A percentile compares a stretch with the other conserved stretches of the same genome.
These are phyloP conservation scores for Plectosphaerella cucumerina DNA, from an alignment of 2,329 filamentous ascomycete species.

Conservation along the genomic window DNA sequence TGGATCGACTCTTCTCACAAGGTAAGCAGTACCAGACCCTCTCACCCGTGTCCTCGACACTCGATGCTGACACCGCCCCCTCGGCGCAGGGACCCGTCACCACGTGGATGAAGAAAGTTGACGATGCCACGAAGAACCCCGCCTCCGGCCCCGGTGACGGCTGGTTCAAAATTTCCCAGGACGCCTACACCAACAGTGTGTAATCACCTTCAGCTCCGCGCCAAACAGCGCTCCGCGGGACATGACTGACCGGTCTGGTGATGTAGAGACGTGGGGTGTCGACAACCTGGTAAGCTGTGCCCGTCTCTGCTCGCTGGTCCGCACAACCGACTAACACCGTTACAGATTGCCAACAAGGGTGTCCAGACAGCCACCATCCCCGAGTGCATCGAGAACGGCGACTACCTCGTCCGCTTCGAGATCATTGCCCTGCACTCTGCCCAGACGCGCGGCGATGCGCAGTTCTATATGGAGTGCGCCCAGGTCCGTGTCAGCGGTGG, in stretches of 20 bases:
- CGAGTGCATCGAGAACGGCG: slow-evolving; percentile 35
- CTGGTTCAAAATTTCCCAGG: slow-evolving; percentile 8
- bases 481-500: slow-evolving; percentile 25
- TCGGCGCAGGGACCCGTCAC: slow-evolving; percentile 33
- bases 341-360: neutral
- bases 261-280: neutral
- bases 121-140: slow-evolving; percentile 40
- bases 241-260: neutral
- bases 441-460: slow-evolving; percentile 33
- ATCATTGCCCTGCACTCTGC: slow-evolving; percentile 43
- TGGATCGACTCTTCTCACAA: neutral
- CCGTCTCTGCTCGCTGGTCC: neutral
- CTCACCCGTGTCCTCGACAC: neutral
- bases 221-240: neutral
- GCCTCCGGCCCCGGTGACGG: slow-evolving; percentile 26
- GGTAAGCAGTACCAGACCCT: neutral
- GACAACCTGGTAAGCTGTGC: neutral
- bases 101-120: slow-evolving; percentile 49
- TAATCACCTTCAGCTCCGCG: neutral
- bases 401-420: slow-evolving; percentile 46
- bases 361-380: slow-evolving; percentile 28
- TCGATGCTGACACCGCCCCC: neutral
- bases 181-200: neutral
- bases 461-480: slow-evolving; percentile 40
- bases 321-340: neutral